phyloP scores from a whole-genome alignment of 768 basidiomycete genomes.

The Russula earlei region DNA sequence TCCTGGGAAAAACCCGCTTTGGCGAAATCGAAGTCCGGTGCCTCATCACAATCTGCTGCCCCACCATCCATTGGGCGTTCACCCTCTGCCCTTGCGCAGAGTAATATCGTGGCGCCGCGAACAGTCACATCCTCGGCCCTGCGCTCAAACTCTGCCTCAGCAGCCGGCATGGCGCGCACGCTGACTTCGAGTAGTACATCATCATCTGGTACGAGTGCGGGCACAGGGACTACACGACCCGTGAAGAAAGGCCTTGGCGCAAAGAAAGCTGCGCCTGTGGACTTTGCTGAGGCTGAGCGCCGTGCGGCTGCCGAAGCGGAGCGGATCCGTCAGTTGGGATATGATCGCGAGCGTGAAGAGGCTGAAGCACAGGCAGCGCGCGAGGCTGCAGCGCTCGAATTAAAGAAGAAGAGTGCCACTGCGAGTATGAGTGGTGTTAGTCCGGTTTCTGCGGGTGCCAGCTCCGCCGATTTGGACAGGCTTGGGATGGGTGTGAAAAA shows the following conservation, averaged over 20 bases:
- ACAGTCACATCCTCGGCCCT: slow-evolving; percentile 58
- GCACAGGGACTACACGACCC: slow-evolving; percentile 42
- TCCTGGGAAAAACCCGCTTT: slow-evolving; percentile 83
- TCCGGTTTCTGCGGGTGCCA: slow-evolving; percentile 30
- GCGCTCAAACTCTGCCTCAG: slow-evolving; percentile 37
- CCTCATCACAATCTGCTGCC: slow-evolving; percentile 15
- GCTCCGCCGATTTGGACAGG: slow-evolving; percentile 42
- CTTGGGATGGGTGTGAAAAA: slow-evolving; percentile 65
- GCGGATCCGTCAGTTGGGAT: slow-evolving; percentile 83
- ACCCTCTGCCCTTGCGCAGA: slow-evolving; percentile 29
- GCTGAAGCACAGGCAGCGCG: slow-evolving; percentile 66
- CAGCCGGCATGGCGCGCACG: slow-evolving; percentile 35
- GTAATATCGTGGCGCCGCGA: slow-evolving; percentile 43
- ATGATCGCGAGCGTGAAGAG: slow-evolving; percentile 78
- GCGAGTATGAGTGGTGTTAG: slow-evolving; percentile 25
- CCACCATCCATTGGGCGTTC: slow-evolving; percentile 13
- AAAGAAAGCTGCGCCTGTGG: slow-evolving; percentile 72
- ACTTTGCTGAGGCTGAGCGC: slow-evolving; percentile 91
- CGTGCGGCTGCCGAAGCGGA: slow-evolving; percentile 90
- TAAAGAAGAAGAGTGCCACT: slow-evolving; percentile 27
- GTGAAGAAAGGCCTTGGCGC: slow-evolving; percentile 79
- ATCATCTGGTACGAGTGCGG: slow-evolving; percentile 23
- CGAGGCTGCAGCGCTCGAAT: slow-evolving; percentile 44
- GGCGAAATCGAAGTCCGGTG: slow-evolving; percentile 27
- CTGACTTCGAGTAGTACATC: slow-evolving; percentile 31